phyloP scores from a whole-genome alignment of 257 asterid genomes.

The Solanum lycopersicoides region DNA sequence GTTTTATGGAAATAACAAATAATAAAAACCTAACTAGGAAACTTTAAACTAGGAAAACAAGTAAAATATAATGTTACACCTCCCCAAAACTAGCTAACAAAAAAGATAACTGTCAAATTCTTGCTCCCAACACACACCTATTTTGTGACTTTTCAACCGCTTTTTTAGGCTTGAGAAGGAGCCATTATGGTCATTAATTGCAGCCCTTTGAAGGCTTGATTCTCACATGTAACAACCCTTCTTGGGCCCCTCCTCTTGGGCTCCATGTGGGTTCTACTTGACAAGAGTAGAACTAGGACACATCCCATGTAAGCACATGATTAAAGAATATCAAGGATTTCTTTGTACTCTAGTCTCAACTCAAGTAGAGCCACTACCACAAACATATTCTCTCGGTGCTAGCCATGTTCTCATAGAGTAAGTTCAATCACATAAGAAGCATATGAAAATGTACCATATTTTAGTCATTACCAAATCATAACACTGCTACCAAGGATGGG shows the following conservation, averaged over 20 bases:
- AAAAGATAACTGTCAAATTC: not conserved
- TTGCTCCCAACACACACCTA: not conserved
- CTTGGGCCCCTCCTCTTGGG: not conserved
- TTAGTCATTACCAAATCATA: no score
- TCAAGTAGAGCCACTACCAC: no score
- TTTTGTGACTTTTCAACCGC: not conserved
- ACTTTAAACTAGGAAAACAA: not conserved
- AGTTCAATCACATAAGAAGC: no score
- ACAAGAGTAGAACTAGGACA: no score
- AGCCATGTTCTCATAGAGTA: no score
- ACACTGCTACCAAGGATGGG: no score
- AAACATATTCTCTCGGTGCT: no score
- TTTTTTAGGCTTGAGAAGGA: not conserved
- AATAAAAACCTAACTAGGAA: not conserved
- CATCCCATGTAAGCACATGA: no score
- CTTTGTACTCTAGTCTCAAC: no score
- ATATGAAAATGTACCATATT: no score
- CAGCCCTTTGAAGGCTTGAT: not conserved
- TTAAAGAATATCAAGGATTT: no score
- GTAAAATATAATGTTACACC: not conserved
- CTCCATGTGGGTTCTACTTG: not conserved
- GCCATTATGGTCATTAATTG: not conserved
- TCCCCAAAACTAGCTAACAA: not conserved
- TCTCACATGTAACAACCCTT: not conserved
- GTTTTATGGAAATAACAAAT: not conserved